phyloP scores from a whole-genome alignment of 305 asterid species.

The Nicotiana rustica region DNA sequence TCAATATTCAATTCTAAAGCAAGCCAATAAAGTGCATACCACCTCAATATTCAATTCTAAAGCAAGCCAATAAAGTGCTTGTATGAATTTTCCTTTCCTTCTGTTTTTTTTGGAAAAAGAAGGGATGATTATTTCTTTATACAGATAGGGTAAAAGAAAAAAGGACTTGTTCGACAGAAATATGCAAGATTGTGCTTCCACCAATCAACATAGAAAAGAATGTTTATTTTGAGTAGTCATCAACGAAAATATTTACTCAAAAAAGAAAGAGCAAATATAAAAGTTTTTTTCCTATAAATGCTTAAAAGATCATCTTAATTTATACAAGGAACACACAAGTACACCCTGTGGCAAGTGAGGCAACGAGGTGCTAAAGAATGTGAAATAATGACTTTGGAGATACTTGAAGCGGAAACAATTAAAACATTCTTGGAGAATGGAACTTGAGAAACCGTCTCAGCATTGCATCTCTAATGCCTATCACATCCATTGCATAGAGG shows the following conservation, averaged over 20 bases:
- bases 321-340: not conserved
- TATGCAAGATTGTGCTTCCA: not conserved
- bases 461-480: not conserved
- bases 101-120: not conserved
- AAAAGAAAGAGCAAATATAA: not conserved
- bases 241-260: not conserved
- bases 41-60: not conserved
- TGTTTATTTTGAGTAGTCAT: not conserved
- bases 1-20: conserved; percentile 3
- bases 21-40: not conserved
- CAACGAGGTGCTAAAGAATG: not conserved
- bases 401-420: conserved; percentile 21
- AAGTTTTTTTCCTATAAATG: not conserved
- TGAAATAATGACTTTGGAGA: conserved; percentile 9
- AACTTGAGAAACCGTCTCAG: conserved; percentile 20
- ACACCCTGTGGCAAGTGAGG: conserved; percentile 16
- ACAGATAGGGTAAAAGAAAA: not conserved
- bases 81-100: not conserved
- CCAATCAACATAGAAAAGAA: not conserved
- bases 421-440: conserved; percentile 8
- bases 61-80: not conserved
- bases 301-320: not conserved
- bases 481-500: conserved; percentile 18
- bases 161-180: not conserved
- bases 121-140: not conserved